A percentile compares a stretch with the other conserved stretches of the same genome.
phyloP scores from a whole-genome alignment of 2,329 filamentous ascomycete genomes.

The Malbranchea zuffiana region DNA sequence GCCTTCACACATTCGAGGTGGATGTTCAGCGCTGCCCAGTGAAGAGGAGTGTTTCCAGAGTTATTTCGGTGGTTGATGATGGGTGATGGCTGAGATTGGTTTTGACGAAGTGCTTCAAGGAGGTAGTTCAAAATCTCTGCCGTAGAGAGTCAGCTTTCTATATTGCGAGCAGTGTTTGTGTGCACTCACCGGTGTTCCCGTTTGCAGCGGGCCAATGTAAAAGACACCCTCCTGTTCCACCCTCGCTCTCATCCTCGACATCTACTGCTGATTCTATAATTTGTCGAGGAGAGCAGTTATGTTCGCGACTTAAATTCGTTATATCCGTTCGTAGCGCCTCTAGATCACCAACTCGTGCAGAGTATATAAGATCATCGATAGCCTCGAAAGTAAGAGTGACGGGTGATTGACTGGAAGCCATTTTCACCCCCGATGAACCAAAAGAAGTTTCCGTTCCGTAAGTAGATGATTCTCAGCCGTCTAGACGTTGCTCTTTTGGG shows the following conservation, averaged over 20 bases:
- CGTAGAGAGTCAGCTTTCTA: constrained; percentile 3
- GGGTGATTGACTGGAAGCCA: constrained; percentile 1
- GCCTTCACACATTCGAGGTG: constrained; percentile 70
- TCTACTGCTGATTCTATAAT: constrained; percentile 63
- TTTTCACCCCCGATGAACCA: too few relatives aligned
- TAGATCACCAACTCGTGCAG: constrained; percentile 66
- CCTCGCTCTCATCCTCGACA: constrained; percentile 62
- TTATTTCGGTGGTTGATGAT: constrained; percentile 52
- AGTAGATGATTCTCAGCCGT: too few relatives aligned
- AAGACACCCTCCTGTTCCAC: constrained; percentile 36
- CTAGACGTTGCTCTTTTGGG: too few relatives aligned
- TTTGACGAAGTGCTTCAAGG: constrained; percentile 34
- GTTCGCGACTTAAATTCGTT: constrained; percentile 49
- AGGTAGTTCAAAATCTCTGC: constrained; percentile 40
- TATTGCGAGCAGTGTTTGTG: constrained; percentile 12
- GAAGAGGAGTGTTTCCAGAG: constrained; percentile 79
- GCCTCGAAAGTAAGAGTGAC: constrained; percentile 57
- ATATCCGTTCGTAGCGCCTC: constrained; percentile 54
- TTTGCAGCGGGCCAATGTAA: constrained; percentile 92
- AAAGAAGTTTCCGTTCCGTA: too few relatives aligned
- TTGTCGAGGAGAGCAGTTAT: constrained; percentile 49
- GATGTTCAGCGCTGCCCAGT: constrained; percentile 88
- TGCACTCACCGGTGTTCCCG: constrained; percentile 59
- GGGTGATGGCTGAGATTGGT: constrained; percentile 13
- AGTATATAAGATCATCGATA: constrained; percentile 85